Evolutionary conservation across 2,329 filamentous ascomycete genomes (phyloP), one percentile per base, ranked within the genome.

Genomic region (Colletotrichum gloeosporioides): DNA sequence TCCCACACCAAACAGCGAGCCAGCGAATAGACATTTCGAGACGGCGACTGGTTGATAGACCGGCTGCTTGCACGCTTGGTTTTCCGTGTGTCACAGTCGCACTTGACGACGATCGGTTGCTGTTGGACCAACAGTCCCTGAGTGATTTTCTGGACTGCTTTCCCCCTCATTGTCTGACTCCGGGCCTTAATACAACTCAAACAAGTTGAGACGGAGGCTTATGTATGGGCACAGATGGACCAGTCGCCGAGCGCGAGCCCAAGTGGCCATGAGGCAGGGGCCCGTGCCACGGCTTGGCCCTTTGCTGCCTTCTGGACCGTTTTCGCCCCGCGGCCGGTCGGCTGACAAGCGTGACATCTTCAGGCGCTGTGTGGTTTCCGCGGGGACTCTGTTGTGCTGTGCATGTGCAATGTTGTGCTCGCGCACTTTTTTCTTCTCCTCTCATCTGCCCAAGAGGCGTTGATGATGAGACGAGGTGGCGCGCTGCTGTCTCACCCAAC

Each of bases 121-220:
- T 32, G 69, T 34, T 75, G 31, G 29, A n/a, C 34, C 27, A 25
- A 22, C 32, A 55, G 29, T 8, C 44, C n/a, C 3, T 57, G 55
- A 22, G n/a, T 22, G 55, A 22, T 57, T 55, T 73, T 18, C 57
- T 68, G n/a, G 27, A 71, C 34, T 25, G 16, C 29, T 12, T 36
- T 36, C 29, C 68, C 72, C 72, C 55, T 73, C 73, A 57, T 5
- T 76, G 31, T 76, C 73, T 69, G 57, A 76, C 64, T 57, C 73
- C 34, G 34, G 15, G 59, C 70, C 70, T 69, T 76, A 76, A 76
- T 76, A 69, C 55, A 73, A 73, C 73, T 76, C 73, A 76, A 76
- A 76, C 73, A 76, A 65, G 73, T 76, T 76, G 73, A 76, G 73
- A 76, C 64, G 73, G 18, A 65, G 73, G 70, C 73, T 73, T 76